phyloP scores from a whole-genome alignment of 768 basidiomycete genomes.

The Russula abietina region DNA sequence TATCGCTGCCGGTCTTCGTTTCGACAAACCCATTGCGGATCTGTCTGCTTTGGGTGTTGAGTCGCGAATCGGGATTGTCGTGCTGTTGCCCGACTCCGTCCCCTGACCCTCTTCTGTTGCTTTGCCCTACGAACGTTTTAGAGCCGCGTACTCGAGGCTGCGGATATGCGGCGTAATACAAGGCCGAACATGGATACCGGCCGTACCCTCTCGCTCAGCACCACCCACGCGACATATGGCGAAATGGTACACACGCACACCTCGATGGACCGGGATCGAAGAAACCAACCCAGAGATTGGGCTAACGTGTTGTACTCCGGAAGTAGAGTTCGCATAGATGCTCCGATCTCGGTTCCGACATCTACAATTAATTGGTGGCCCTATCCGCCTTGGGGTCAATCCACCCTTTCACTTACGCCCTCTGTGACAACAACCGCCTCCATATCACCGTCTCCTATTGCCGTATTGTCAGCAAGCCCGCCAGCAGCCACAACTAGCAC shows the following conservation, averaged over 20 bases:
- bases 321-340: background rate
- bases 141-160: background rate
- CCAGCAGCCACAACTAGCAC: background rate
- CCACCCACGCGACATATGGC: background rate
- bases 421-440: background rate
- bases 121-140: background rate
- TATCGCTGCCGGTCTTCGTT: slow-evolving; percentile 66
- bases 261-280: background rate
- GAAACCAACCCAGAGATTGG: background rate
- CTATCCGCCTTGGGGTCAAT: slow-evolving; percentile 30
- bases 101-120: background rate
- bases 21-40: slow-evolving; percentile 50
- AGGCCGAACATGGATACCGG: slow-evolving; percentile 14
- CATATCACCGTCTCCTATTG: background rate
- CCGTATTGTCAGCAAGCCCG: background rate
- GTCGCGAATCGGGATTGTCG: slow-evolving; percentile 28
- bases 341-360: background rate
- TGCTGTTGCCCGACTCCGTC: slow-evolving; percentile 20
- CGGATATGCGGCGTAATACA: background rate
- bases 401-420: slow-evolving; percentile 3
- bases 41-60: slow-evolving; percentile 34
- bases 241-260: background rate
- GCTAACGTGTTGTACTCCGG: background rate
- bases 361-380: slow-evolving; percentile 33
- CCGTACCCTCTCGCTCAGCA: background rate